A percentile compares a stretch with the other conserved stretches of the same genome.
Conservation (phyloP, 192 early-diverging fungal species). For the Funneliformis geosporum region DNA sequence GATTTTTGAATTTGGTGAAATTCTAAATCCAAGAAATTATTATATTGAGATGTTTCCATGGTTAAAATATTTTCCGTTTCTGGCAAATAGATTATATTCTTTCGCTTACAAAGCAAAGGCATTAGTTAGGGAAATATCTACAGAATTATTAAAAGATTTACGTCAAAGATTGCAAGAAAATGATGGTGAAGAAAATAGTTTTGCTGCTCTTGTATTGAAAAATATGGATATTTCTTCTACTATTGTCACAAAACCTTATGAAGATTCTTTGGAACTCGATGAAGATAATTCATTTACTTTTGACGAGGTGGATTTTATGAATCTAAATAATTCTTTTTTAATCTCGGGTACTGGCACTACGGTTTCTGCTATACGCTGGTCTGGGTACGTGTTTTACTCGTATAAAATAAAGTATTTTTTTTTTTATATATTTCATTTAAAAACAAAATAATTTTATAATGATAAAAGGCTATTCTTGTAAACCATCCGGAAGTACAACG, state of each 20-base stretch:
- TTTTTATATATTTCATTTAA: no score
- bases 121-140: neutral
- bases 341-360: neutral
- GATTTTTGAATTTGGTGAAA: neutral
- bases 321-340: neutral
- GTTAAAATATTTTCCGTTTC: neutral
- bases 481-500: neutral
- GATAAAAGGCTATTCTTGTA: neutral
- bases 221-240: neutral
- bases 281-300: neutral
- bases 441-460: neutral
- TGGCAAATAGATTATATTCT: neutral
- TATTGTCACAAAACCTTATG: neutral
- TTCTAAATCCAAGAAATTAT: neutral
- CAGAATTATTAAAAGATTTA: neutral
- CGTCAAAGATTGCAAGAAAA: conserved; percentile 5
- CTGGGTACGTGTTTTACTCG: neutral
- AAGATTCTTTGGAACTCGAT: neutral
- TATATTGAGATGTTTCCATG: neutral
- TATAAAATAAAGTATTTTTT: neutral
- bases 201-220: neutral
- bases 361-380: neutral
- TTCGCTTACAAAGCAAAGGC: neutral
- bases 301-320: neutral
- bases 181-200: neutral